Percentiles rank a stretch among this genome's conserved stretches.
phyloP scores from a whole-genome alignment of 495 filamentous ascomycete species.

The Neurospora sp. region DNA sequence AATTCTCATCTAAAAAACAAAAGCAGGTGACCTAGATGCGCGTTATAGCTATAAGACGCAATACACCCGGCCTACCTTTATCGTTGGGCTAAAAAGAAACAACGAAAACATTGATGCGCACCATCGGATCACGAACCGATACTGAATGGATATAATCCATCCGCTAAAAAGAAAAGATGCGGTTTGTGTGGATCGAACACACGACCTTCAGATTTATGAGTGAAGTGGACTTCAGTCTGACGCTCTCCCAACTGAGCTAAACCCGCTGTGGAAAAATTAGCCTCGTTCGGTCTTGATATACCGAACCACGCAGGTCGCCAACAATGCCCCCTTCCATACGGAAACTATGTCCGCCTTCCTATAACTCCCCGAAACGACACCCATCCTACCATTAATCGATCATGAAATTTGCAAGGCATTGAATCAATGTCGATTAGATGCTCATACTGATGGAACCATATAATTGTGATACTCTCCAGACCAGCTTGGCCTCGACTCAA shows the following conservation, averaged over 20 bases:
- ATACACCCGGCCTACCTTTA: neutral
- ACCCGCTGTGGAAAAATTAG: neutral
- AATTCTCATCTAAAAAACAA: neutral
- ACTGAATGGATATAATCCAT: neutral
- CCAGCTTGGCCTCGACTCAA: neutral
- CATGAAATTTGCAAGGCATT: neutral
- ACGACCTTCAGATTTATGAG: neutral
- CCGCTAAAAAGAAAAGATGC: neutral
- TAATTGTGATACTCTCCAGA: neutral
- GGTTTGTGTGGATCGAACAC: neutral
- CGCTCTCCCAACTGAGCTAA: neutral
- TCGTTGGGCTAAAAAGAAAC: neutral
- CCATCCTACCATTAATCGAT: neutral
- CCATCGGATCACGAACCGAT: neutral
- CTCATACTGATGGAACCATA: neutral
- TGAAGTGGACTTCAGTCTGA: neutral
- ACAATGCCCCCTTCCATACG: neutral
- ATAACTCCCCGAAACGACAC: neutral
- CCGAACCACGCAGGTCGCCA: accelerated
- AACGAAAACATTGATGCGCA: neutral
- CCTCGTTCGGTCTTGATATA: neutral
- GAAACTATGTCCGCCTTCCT: neutral
- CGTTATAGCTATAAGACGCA: neutral
- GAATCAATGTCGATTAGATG: neutral
- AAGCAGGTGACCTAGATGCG: neutral